Percentiles rank a stretch among this genome's conserved stretches.
phyloP scores from a whole-genome alignment of 495 filamentous ascomycete species.

The Aspergillus heteromorphus region DNA sequence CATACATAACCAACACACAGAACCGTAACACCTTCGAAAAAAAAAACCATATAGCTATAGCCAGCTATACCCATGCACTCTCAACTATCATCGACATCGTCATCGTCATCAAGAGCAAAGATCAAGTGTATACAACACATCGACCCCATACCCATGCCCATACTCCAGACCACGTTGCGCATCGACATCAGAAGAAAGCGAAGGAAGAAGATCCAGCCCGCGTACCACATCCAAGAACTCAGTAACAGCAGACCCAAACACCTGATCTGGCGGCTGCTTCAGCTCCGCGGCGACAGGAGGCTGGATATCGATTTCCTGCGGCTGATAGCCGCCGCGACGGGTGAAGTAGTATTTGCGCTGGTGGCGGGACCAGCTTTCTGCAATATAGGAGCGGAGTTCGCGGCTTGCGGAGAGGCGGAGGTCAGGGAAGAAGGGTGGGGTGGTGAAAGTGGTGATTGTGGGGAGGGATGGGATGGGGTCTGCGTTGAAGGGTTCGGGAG shows the following conservation, averaged over 20 bases:
- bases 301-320: constrained; percentile 30
- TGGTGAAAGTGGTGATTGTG: no score
- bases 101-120: no score
- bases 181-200: neutral
- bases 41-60: no score
- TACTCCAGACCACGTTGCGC: neutral
- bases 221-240: neutral
- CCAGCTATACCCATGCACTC: no score
- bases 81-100: no score
- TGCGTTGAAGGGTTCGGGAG: neutral
- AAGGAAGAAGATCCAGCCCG: neutral
- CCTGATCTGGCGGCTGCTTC: constrained; percentile 8
- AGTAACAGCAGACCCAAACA: neutral
- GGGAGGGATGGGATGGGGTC: neutral
- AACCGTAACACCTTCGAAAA: no score
- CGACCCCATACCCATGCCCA: no score
- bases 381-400: constrained; percentile 35
- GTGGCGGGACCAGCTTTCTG: constrained; percentile 34
- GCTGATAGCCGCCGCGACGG: constrained; percentile 28
- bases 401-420: constrained; percentile 24
- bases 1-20: no score
- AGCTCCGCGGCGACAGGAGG: constrained; percentile 16
- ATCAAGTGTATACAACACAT: no score
- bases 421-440: constrained; percentile 21
- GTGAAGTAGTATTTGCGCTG: constrained; percentile 39